phyloP scores from a whole-genome alignment of 2,329 filamentous ascomycete species.

The Tolypocladium inflatum region DNA sequence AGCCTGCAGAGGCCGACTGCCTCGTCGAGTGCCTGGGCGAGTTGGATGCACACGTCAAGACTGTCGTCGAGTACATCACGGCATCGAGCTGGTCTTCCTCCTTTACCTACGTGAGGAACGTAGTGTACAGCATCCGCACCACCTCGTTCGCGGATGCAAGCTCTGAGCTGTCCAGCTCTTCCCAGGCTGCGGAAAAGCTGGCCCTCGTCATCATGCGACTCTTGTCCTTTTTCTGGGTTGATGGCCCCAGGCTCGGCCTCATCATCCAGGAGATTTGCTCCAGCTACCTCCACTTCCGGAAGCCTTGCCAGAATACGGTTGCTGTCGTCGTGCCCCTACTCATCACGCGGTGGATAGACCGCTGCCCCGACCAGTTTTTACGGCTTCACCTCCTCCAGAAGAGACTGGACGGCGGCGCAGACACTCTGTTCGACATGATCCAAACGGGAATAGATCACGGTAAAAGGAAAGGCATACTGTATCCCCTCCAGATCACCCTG shows the following conservation, averaged over 20 bases:
- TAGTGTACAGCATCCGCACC: constrained; percentile 41
- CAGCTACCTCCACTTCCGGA: constrained; percentile 57
- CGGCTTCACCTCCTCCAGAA: constrained; percentile 50
- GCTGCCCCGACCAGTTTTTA: constrained; percentile 55
- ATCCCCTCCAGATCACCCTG: constrained; percentile 53
- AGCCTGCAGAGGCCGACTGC: constrained; percentile 11
- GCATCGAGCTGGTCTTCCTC: constrained; percentile 53
- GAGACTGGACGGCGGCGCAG: constrained; percentile 54
- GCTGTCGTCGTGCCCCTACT: constrained; percentile 53
- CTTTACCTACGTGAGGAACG: constrained; percentile 47
- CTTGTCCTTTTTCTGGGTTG: constrained; percentile 55
- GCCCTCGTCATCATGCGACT: constrained; percentile 48
- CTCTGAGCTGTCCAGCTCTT: constrained; percentile 22
- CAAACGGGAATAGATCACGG: constrained; percentile 50
- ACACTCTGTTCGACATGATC: constrained; percentile 62
- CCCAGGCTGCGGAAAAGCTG: constrained; percentile 39
- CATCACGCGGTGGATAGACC: constrained; percentile 57
- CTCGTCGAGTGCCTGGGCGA: constrained; percentile 28
- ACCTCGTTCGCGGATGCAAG: constrained; percentile 28
- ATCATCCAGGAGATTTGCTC: constrained; percentile 58
- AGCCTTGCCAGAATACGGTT: constrained; percentile 53
- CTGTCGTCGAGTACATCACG: constrained; percentile 53
- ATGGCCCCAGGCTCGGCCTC: constrained; percentile 49
- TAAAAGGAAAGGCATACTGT: constrained; percentile 44
- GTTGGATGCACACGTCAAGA: constrained; percentile 45